Base-by-base conservation (phyloP, 306 rosid species). In the Potentilla sterilis region DNA sequence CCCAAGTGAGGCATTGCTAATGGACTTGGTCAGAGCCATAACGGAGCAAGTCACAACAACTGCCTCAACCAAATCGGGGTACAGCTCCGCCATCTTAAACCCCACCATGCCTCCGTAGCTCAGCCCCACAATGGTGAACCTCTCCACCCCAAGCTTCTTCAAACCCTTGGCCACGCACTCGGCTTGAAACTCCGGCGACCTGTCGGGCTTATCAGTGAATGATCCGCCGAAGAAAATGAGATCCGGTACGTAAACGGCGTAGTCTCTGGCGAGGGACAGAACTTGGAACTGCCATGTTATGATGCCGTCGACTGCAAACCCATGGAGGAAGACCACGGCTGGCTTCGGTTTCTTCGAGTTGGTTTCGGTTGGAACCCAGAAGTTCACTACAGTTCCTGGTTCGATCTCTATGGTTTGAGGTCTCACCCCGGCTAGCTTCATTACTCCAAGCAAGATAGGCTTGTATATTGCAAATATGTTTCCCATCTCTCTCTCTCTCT, bases 21-120 rank as follows among this genome's bases (percentile, higher is more conserved):
- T 7, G 0, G 85, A 74, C 71, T 72, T 70, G 10, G 81, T 83
- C 72, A 84, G 14, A 12, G 83, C 89, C 77, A 74, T 9, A 28
- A 64, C 82, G 21, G 79, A 74, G 69, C 78, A 8, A 47, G 78
- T 81, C 9, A 74, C 77, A 59, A 86, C 87, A 83, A 86, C 44
- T 4, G 86, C 68, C 67, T 44, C 75, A 52, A 86, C 84, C 82
- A 86, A 46, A 19, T 79, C 62, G 0, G 87, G 89, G 57, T 51
- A 81, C 77, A 74, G 14, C 75, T 77, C 61, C 1, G 84, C 86
- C 88, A 86, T 43, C 46, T 75, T 81, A 55, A 84, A 84, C 72
- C 84, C 90, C 28, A 84, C 83, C 81, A 79, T 86, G 13, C 83
- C 88, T 10, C 90, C 86, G 51, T 83, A 86, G 83, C 89, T 83